Base-by-base conservation (phyloP, 345 rosid species). In the Linum tenue region DNA sequence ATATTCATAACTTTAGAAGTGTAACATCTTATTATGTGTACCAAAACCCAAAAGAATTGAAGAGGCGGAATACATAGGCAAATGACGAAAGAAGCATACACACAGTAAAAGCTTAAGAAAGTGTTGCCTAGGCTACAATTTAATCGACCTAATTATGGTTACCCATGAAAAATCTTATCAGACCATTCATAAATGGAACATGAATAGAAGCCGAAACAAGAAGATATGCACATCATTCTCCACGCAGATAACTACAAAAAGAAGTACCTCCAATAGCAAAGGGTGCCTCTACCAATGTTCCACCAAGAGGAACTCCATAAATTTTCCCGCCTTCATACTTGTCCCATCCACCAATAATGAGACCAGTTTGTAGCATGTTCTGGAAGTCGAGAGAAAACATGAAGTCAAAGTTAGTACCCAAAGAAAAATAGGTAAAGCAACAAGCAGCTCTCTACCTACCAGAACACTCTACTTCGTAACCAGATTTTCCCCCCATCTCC, bases 301-400 rank as follows among this genome's bases (percentile, higher is more conserved):
- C 99, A 40, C 99, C 96, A 2, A 95, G 96, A 58, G 99, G 99
- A 59, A 95, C 66, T 67, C 97, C 99, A 60, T 86, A 95, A 58
- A 95, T 91, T 75, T 88, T 91, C 37, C 99, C 96, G 6, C 97
- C 99, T 68, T 91, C 97, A 57, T 90, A 87, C 60, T 91, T 91
- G 73, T 94, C 97, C 99, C 97, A 91, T 16, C 99, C 99, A 0
- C 99, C 96, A 66, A 95, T 90, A 15, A 94, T 94, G n/a, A 94
- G 73, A 39, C 99, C 99, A 41, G 96, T 87, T 83, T 91, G 81
- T 31, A 94, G 78, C 84, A 84, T 84, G 64, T 84, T 91, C 99
- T 94, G 91, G 62, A 41, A 53, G 63, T 16, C 56, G 53, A 22
- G 38, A 22, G 2, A 55, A 35, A 42, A 60, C 12, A 31, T 31